Evolutionary conservation across 768 basidiomycete genomes (phyloP), one percentile per base, ranked within the genome.

Genomic region (Harrya chromipes): DNA sequence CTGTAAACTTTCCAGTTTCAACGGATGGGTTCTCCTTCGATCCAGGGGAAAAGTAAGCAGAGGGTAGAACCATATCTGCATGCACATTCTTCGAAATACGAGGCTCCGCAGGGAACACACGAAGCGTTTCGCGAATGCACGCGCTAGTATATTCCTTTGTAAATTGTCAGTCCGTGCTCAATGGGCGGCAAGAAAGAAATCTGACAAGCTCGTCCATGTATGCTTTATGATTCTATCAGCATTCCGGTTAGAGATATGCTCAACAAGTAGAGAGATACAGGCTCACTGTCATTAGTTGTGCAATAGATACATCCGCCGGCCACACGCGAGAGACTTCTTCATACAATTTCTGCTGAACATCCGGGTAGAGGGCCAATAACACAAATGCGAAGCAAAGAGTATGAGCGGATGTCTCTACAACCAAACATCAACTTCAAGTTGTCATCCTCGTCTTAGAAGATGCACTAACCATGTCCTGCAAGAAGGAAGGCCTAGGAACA

Each of bases 361-460:
- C 75, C 3, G 79, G 79, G 54, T 80, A 63, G 12, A 81, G 63
- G 4, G 81, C 81, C 8, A 83, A 61, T 11, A 77, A 63, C 0
- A 58, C 63, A 13, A 80, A 49, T 1, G 71, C 67, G 48, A 79
- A 78, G 34, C 66, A 65, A 4, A 78, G 64, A 0, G 76, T 65
- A 52, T 79, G 73, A 6, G 78, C 70, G 1, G 75, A 70, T 0
- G 78, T 80, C 61, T 80, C 77, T 79, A 46, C 0, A n/a, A 11
- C 9, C 21, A 20, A n/a, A 29, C 10, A 27, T 66, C 19, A 64
- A 33, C 21, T 16, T 33, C 21, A 42, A 11, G 23, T 23, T 23
- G 23, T 23, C 23, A 41, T 16, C 33, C 12, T 17, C 7, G 26
- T 12, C 2, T 7, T 24, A 39, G 19, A 36, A 31, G 16, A 27